These are phyloP conservation scores for Candida maesae DNA, from an alignment of 805 yeast species.

Conservation along the genomic window DNA sequence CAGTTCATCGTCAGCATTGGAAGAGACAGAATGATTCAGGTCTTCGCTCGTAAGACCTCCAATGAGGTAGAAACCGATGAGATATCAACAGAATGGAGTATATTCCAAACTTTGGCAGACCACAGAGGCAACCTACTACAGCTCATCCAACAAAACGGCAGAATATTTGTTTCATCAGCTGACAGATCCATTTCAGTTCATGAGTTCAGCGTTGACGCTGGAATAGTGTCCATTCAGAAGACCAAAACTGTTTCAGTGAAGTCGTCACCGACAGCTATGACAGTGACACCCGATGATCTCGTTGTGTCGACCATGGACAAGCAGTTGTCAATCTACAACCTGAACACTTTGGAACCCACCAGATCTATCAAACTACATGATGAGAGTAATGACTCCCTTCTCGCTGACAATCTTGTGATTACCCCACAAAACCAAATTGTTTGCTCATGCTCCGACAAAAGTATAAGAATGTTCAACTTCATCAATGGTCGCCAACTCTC, in stretches of 20 bases:
- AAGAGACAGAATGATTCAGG: conserved; percentile 61
- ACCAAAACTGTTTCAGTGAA: conserved; percentile 49
- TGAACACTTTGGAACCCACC: conserved; percentile 30
- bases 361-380: conserved; percentile 39
- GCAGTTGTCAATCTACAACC: conserved; percentile 38
- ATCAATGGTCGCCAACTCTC: conserved; percentile 43
- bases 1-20: conserved; percentile 45
- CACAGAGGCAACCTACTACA: conserved; percentile 53
- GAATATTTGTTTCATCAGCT: conserved; percentile 51
- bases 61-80: conserved; percentile 17
- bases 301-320: conserved; percentile 53
- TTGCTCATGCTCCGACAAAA: conserved; percentile 52
- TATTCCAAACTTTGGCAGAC: conserved; percentile 55
- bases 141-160: conserved; percentile 28
- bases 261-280: conserved; percentile 46
- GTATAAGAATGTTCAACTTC: conserved; percentile 47
- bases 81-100: conserved; percentile 38
- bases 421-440: conserved; percentile 30
- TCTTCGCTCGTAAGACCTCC: conserved; percentile 32
- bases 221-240: conserved; percentile 26
- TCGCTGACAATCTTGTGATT: conserved; percentile 41
- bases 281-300: conserved; percentile 35
- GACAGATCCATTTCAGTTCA: conserved; percentile 61
- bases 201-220: conserved; percentile 27
- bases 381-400: conserved; percentile 40